Conservation (phyloP, 1,284 basidiomycete species). For the Leccinum angustisporum region DNA sequence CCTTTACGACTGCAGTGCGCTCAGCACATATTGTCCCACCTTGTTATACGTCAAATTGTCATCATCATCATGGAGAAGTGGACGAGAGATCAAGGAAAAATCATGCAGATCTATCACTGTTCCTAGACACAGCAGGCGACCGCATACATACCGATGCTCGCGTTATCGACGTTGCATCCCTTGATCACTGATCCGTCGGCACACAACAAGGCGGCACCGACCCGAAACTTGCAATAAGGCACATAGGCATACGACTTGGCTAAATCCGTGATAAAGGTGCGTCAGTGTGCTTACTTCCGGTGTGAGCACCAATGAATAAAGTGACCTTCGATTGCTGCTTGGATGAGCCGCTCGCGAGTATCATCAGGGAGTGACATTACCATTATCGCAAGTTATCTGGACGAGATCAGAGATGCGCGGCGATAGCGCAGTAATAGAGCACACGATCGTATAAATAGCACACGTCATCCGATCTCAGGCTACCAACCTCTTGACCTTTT, state of each 20-base stretch:
- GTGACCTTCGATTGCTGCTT: background rate
- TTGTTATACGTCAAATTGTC: constrained; percentile 27
- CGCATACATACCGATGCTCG: constrained; percentile 68
- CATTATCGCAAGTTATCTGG: background rate
- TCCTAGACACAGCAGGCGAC: background rate
- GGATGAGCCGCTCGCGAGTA: background rate
- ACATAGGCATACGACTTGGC: constrained; percentile 62
- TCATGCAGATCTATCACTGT: background rate
- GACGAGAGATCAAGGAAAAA: background rate
- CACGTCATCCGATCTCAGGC: background rate
- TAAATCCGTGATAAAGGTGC: constrained; percentile 23
- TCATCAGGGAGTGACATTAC: background rate
- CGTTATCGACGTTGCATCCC: constrained; percentile 91
- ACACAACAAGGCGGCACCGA: constrained; percentile 81
- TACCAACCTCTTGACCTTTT: background rate
- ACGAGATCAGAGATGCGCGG: background rate
- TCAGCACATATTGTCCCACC: constrained; percentile 86
- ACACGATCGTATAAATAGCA: background rate
- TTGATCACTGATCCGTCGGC: constrained; percentile 71
- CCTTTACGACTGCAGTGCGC: constrained; percentile 84
- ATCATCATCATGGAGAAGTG: background rate
- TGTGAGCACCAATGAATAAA: background rate
- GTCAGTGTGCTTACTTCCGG: constrained; percentile 29
- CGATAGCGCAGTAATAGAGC: background rate
- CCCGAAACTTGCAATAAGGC: constrained; percentile 85